phyloP scores from a whole-genome alignment of 768 basidiomycete genomes.

The Dacryopinax spathularia region DNA sequence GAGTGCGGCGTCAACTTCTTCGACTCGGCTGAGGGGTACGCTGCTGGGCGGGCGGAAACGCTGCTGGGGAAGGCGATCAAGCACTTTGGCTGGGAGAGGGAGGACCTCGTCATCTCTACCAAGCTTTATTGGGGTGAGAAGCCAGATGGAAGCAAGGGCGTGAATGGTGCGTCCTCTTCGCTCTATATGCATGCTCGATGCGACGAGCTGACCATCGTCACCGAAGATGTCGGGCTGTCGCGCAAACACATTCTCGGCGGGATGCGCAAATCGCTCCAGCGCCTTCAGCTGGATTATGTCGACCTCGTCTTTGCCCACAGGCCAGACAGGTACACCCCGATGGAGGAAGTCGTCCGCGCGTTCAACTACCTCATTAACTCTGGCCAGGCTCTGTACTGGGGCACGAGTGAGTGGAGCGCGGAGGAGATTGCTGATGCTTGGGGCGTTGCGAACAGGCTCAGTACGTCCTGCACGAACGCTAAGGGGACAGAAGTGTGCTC shows the following conservation, averaged over 20 bases:
- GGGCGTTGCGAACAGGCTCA: neutral
- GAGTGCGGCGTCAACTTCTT: constrained; percentile 13
- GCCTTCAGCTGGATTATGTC: constrained; percentile 61
- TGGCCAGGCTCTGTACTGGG: constrained; percentile 39
- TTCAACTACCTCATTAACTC: constrained; percentile 66
- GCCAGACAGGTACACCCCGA: constrained; percentile 32
- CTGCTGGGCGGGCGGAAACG: constrained; percentile 8
- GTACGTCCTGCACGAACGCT: neutral
- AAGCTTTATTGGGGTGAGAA: constrained; percentile 12
- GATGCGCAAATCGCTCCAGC: constrained; percentile 44
- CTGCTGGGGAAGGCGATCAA: constrained; percentile 13
- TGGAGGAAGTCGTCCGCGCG: constrained; percentile 66
- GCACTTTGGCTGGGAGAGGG: constrained; percentile 10
- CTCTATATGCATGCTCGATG: neutral
- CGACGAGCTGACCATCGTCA: neutral
- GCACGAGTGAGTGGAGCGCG: constrained; percentile 55
- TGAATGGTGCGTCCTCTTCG: constrained; percentile 5
- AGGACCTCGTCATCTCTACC: constrained; percentile 13
- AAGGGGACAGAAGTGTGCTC: neutral
- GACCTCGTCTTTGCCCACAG: constrained; percentile 61
- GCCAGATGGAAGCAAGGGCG: constrained; percentile 7
- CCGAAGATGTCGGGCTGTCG: constrained; percentile 2
- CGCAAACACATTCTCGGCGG: constrained; percentile 6
- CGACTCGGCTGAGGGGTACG: constrained; percentile 7
- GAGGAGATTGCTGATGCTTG: constrained; percentile 48